A percentile compares a stretch with the other conserved stretches of the same genome.
Evolutionary conservation across 1,139 yeast species (phyloP).

Genomic region (Yamadazyma trypodendri): DNA sequence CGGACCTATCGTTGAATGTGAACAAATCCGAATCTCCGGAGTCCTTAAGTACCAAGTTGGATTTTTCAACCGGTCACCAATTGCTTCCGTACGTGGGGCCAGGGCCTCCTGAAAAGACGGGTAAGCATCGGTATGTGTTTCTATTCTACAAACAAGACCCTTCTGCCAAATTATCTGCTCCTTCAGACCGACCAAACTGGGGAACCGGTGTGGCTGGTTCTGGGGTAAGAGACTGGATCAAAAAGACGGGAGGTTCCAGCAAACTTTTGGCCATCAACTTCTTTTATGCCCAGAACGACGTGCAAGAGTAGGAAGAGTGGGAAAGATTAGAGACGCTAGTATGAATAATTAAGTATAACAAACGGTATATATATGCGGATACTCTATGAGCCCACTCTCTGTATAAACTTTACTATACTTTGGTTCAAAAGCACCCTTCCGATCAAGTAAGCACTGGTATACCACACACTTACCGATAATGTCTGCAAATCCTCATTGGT

Average conservation of each 20-base stretch:
- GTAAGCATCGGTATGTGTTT: conserved; percentile 79
- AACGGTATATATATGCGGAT: too few relatives aligned
- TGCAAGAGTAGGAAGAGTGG: conserved; percentile 20
- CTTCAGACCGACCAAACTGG: conserved; percentile 74
- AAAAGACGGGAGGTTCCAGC: conserved; percentile 55
- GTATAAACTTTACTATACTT: too few relatives aligned
- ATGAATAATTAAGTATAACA: too few relatives aligned
- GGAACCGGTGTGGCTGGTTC: conserved; percentile 76
- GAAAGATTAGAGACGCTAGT: neutral
- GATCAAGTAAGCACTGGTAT: too few relatives aligned
- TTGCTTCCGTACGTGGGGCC: conserved; percentile 65
- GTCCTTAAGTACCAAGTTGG: conserved; percentile 35
- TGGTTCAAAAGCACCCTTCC: too few relatives aligned
- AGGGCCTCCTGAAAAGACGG: conserved; percentile 81
- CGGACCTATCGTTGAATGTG: conserved; percentile 54
- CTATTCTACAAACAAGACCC: conserved; percentile 66
- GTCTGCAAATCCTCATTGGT: neutral
- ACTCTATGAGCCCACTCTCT: too few relatives aligned
- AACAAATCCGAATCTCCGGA: conserved; percentile 24
- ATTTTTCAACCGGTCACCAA: conserved; percentile 37
- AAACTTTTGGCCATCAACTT: conserved; percentile 75
- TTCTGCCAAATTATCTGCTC: conserved; percentile 33
- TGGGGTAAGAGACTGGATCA: conserved; percentile 75
- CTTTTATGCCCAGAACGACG: conserved; percentile 69
- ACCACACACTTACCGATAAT: too few relatives aligned